Conservation (phyloP, 164 flowering plant genomes). For the Hamamelis virginiana region DNA sequence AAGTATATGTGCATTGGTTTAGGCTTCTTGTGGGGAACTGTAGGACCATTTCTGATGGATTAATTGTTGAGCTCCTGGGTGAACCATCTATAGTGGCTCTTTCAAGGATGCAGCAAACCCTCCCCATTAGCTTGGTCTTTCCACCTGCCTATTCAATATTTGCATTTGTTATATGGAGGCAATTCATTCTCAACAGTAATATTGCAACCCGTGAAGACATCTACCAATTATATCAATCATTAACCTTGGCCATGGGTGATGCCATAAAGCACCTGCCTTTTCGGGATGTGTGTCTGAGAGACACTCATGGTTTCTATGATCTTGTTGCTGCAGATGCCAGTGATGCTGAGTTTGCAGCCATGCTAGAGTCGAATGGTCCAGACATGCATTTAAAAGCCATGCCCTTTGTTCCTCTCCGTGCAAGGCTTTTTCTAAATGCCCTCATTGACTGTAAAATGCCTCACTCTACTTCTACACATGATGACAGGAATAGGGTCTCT, state of each 20-base stretch:
- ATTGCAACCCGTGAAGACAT: constrained; percentile 59
- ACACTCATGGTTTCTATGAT: constrained; percentile 68
- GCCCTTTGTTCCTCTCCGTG: constrained; percentile 86
- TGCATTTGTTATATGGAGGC: constrained; percentile 82
- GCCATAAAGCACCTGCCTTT: constrained; percentile 84
- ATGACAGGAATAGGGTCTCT: constrained; percentile 47
- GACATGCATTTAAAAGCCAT: constrained; percentile 55
- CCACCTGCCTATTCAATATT: constrained; percentile 93
- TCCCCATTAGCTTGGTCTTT: constrained; percentile 73
- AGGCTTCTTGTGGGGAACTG: constrained; percentile 93
- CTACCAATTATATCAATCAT: constrained; percentile 57
- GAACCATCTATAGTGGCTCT: constrained; percentile 77
- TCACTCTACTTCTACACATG: constrained; percentile 28
- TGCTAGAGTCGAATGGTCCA: constrained; percentile 62
- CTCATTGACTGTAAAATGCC: constrained; percentile 81
- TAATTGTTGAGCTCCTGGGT: constrained; percentile 81
- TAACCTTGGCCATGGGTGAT: constrained; percentile 61
- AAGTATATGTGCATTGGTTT: constrained; percentile 86
- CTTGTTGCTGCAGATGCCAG: constrained; percentile 67
- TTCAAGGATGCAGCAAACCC: constrained; percentile 85
- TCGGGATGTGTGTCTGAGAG: constrained; percentile 78
- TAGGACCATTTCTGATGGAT: constrained; percentile 78
- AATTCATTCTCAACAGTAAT: constrained; percentile 47
- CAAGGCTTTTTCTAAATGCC: constrained; percentile 85
- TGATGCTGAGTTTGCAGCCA: constrained; percentile 84